A percentile compares a stretch with the other conserved stretches of the same genome.
These are phyloP conservation scores for Ophiostoma ulmi DNA, from an alignment of 2,329 filamentous ascomycete genomes.

Conservation along the genomic window DNA sequence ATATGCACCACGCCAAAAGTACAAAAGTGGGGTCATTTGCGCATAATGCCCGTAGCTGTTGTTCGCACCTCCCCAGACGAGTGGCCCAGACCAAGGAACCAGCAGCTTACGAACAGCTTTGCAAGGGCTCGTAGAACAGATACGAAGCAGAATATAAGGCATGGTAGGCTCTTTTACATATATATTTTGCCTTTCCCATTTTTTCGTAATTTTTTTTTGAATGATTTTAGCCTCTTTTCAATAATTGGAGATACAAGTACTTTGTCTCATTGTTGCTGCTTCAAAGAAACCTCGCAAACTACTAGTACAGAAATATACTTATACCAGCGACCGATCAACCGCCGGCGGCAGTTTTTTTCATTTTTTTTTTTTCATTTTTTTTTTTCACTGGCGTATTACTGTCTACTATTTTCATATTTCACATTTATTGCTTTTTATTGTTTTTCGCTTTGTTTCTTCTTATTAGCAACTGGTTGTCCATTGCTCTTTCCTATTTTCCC, in stretches of 20 bases:
- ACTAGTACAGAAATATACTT: neutral
- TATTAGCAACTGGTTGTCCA: neutral
- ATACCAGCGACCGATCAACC: slow-evolving; percentile 3
- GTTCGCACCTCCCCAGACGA: neutral
- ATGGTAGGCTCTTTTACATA: neutral
- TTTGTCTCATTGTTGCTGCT: slow-evolving; percentile 1
- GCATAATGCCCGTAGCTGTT: neutral
- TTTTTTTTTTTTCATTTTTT: neutral
- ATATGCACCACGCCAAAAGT: neutral
- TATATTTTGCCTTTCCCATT: neutral
- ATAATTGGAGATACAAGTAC: neutral
- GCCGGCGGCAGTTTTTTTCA: neutral
- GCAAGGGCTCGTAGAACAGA: neutral
- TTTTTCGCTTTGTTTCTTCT: slow-evolving; percentile 6
- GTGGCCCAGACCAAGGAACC: neutral
- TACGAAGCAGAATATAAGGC: neutral
- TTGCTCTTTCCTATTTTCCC: neutral
- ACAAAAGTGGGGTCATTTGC: neutral
- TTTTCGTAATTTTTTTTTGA: neutral
- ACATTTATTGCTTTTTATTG: neutral
- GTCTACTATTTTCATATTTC: neutral
- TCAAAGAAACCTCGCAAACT: neutral
- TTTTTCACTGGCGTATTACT: slow-evolving; percentile 1
- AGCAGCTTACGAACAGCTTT: neutral
- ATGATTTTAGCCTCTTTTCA: neutral